Conservation (phyloP, 2,329 filamentous ascomycete genomes). For the Setomelanomma holmii region DNA sequence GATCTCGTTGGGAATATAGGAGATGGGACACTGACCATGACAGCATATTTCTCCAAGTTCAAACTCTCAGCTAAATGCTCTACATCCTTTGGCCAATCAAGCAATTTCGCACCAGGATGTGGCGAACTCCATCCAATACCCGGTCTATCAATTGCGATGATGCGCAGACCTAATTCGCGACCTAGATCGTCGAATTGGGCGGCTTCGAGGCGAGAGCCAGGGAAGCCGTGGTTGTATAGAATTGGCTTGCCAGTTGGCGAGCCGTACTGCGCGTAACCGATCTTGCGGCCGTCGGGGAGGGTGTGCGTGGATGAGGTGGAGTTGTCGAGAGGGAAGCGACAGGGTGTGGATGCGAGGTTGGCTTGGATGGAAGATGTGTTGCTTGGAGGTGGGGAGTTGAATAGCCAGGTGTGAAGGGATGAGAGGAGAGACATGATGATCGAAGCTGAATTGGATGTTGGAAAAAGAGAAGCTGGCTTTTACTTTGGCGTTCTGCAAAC, state of each 20-base stretch:
- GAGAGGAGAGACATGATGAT: background rate
- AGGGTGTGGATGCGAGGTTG: background rate
- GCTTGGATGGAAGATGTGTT: background rate
- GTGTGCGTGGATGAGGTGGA: slow-evolving; percentile 36
- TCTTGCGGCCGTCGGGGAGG: slow-evolving; percentile 45
- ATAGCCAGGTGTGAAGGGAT: background rate
- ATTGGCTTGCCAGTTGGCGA: slow-evolving; percentile 32
- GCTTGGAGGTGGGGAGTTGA: background rate
- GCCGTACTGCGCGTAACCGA: slow-evolving; percentile 47
- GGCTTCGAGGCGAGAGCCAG: slow-evolving; percentile 40
- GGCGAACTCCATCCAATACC: slow-evolving; percentile 38
- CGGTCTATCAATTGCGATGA: slow-evolving; percentile 37
- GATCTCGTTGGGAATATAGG: background rate
- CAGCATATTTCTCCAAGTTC: slow-evolving; percentile 24
- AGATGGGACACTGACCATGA: slow-evolving; percentile 31
- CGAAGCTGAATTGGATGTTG: too few species aligned
- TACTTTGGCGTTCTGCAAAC: too few species aligned
- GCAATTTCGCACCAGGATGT: slow-evolving; percentile 24
- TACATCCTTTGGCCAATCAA: slow-evolving; percentile 34
- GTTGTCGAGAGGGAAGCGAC: slow-evolving; percentile 29
- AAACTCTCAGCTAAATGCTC: slow-evolving; percentile 28
- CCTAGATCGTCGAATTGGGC: slow-evolving; percentile 28
- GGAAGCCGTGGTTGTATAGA: slow-evolving; percentile 39
- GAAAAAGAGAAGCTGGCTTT: too few species aligned
- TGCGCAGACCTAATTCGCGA: slow-evolving; percentile 27